Base-by-base conservation (phyloP, 176 grass and related monocot genomes). In the Pontederia crassipes region DNA sequence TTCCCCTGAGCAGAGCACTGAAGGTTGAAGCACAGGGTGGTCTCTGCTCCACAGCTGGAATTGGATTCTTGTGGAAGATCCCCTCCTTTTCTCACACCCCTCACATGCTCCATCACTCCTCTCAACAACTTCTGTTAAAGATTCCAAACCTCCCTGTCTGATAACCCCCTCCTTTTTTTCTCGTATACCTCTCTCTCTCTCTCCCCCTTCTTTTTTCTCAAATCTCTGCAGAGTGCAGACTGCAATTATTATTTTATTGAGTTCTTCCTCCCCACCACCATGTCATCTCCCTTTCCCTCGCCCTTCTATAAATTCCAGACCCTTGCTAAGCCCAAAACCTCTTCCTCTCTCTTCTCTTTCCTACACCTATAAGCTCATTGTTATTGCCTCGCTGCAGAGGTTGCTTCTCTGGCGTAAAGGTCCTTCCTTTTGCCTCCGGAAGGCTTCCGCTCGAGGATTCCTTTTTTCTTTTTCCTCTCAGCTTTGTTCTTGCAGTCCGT, bases 31-130 rank as follows among this genome's bases (percentile, higher is more conserved):
- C 32, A 40, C 32, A 40, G 32, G 32, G 32, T 40, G 32, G 15
- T 56, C 16, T 56, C 57, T 59, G 57, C 57, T n/a, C 58, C 28
- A 26, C 67, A 69, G 67, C 67, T 69, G 67, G 53, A 56, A 57
- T 57, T 69, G 67, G 52, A 46, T n/a, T 48, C 54, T 57, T 20
- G 35, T 16, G 28, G n/a, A 28, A 46, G 28, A 55, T 11, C 45
- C 45, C 18, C n/a, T 52, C 50, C 51, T 51, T 40, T 68, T 18
- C 24, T 10, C 24, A n/a, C 32, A 40, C 2, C 52, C 45, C 67
- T 35, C 67, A 57, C 66, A 57, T 57, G 67, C 4, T 53, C 46
- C 67, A 69, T 69, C 67, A 46, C 67, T 61, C 58, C 13, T 56
- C 20, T 13, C 58, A 60, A 27, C 58, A 28, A 40, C 58, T 29